Conservation (phyloP, 75 land plant genomes). For the Isoetes taiwanensis region DNA sequence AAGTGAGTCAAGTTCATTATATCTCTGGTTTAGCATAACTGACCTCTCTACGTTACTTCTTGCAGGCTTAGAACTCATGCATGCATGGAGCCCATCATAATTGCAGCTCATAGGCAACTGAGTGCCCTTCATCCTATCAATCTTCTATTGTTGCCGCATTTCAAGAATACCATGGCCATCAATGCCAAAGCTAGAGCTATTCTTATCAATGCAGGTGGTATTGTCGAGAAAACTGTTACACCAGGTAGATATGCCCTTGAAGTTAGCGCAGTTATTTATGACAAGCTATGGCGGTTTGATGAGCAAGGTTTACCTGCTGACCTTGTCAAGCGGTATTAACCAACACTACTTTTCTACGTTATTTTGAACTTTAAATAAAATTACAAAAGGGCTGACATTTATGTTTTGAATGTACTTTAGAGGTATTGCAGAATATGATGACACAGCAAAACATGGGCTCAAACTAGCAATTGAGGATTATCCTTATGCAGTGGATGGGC, state of each 20-base stretch:
- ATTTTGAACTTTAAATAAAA: background rate
- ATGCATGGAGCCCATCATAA: conserved; percentile 37
- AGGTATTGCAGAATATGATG: conserved; percentile 43
- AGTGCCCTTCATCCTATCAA: conserved; percentile 54
- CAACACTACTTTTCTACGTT: background rate
- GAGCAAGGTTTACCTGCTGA: conserved; percentile 37
- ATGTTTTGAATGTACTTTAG: conserved; percentile 26
- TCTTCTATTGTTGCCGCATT: conserved; percentile 45
- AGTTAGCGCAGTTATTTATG: conserved; percentile 30
- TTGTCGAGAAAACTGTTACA: conserved; percentile 27
- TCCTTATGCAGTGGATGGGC: conserved; percentile 87
- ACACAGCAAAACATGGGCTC: conserved; percentile 20
- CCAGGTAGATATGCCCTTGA: conserved; percentile 38
- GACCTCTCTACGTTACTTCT: background rate
- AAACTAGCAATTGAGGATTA: conserved; percentile 65
- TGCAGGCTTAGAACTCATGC: conserved; percentile 51
- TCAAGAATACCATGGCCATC: conserved; percentile 51
- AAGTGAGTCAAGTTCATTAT: background rate
- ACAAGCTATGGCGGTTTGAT: conserved; percentile 38
- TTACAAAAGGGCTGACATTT: too few relatives aligned
- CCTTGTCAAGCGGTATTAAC: conserved; percentile 30
- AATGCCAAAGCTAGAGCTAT: conserved; percentile 36
- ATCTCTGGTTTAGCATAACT: background rate
- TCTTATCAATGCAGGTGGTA: conserved; percentile 40
- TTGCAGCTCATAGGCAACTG: conserved; percentile 49